These are phyloP conservation scores for Fonsecaea monophora DNA, from an alignment of 2,329 filamentous ascomycete genomes.

Conservation along the genomic window DNA sequence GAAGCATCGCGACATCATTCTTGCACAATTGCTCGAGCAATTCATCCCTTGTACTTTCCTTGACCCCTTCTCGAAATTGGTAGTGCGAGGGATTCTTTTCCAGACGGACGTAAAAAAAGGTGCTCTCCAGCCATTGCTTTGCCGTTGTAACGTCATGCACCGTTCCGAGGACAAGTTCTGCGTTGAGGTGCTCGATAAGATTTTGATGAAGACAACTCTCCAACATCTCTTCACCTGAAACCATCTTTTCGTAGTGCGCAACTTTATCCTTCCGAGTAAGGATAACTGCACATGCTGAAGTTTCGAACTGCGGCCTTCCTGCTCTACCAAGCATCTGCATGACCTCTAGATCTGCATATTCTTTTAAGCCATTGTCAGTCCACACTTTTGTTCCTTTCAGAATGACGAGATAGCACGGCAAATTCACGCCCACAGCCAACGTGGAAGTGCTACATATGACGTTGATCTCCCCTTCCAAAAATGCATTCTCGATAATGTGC, in stretches of 20 bases:
- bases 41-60: slow-evolving; percentile 63
- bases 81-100: slow-evolving; percentile 75
- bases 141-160: slow-evolving; percentile 70
- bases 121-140: slow-evolving; percentile 75
- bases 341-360: slow-evolving; percentile 81
- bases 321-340: slow-evolving; percentile 92
- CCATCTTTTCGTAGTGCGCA: slow-evolving; percentile 72
- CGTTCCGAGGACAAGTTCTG: slow-evolving; percentile 78
- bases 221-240: slow-evolving; percentile 73
- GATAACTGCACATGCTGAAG: slow-evolving; percentile 76
- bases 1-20: slow-evolving; percentile 70
- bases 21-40: slow-evolving; percentile 74
- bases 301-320: slow-evolving; percentile 82
- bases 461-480: slow-evolving; percentile 72
- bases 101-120: slow-evolving; percentile 78
- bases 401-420: slow-evolving; percentile 82
- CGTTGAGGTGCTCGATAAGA: slow-evolving; percentile 82
- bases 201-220: slow-evolving; percentile 82
- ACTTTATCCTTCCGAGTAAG: slow-evolving; percentile 73
- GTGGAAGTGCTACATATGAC: slow-evolving; percentile 90
- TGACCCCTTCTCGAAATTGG: slow-evolving; percentile 63
- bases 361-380: slow-evolving; percentile 65
- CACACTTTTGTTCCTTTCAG: slow-evolving; percentile 79
- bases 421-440: slow-evolving; percentile 80
- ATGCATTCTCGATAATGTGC: slow-evolving; percentile 69